Conservation (phyloP, 1,284 basidiomycete species). For the Moniliophthora roreri region DNA sequence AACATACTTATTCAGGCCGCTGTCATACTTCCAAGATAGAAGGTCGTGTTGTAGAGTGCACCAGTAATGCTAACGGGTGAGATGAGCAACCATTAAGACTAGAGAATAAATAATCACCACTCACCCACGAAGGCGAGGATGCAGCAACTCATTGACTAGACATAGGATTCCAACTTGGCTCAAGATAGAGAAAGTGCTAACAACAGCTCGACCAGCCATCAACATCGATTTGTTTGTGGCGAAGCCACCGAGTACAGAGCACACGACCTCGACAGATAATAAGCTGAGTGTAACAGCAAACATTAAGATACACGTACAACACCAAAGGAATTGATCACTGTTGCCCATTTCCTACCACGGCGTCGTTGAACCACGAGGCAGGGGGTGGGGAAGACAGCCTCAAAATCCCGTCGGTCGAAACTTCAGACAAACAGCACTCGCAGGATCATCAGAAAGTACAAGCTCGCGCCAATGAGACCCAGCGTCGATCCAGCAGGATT, state of each 20-base stretch:
- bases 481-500: neutral
- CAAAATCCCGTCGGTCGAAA: no score
- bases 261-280: neutral
- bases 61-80: neutral
- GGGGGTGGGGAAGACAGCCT: neutral
- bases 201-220: neutral
- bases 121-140: slow-evolving; percentile 3
- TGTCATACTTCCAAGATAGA: neutral
- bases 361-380: neutral
- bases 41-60: neutral
- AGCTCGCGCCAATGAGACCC: neutral
- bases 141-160: neutral
- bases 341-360: neutral
- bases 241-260: neutral
- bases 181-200: neutral
- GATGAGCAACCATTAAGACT: neutral
- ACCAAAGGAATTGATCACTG: neutral
- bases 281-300: neutral
- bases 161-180: neutral
- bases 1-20: neutral
- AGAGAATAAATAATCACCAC: neutral
- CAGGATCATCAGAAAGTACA: neutral
- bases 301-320: neutral
- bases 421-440: neutral
- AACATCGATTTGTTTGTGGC: neutral